Conservation (phyloP, 805 yeast species). For the Wickerhamomyces rabaulensis region DNA sequence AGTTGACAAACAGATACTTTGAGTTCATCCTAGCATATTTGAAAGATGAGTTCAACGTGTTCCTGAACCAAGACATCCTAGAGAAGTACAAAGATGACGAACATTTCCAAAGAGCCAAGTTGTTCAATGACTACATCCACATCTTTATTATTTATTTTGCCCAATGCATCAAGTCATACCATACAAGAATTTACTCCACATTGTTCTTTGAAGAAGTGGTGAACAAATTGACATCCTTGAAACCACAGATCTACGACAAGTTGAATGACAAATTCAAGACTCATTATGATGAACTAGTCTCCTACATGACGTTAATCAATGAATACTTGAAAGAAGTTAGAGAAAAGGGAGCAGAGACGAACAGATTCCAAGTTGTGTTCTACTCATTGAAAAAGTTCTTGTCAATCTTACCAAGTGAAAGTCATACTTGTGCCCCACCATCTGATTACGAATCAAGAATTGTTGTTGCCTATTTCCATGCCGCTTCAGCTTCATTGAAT, state of each 20-base stretch:
- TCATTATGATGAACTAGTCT: conserved; percentile 15
- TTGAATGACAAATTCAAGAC: conserved; percentile 7
- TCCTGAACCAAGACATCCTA: conserved; percentile 10
- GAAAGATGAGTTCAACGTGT: conserved; percentile 15
- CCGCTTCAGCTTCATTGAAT: conserved; percentile 27
- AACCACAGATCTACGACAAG: conserved; percentile 13
- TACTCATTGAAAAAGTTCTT: conserved; percentile 21
- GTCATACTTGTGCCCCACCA: conserved; percentile 3
- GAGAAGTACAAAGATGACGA: conserved; percentile 7
- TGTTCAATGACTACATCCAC: conserved; percentile 17
- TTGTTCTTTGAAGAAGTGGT: conserved; percentile 25
- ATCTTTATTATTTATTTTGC: conserved; percentile 21
- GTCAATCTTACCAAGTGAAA: conserved; percentile 17
- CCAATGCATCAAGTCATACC: conserved; percentile 29
- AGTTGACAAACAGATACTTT: conserved; percentile 18
- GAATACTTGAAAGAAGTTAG: conserved; percentile 13
- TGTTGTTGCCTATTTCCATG: conserved; percentile 28
- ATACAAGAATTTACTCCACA: conserved; percentile 27
- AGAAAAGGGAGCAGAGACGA: conserved; percentile 8
- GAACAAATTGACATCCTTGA: conserved; percentile 16
- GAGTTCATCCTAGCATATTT: conserved; percentile 17
- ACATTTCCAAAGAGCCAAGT: conserved; percentile 15
- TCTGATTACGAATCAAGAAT: conserved; percentile 17
- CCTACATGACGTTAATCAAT: conserved; percentile 7
- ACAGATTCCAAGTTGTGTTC: conserved; percentile 20